Evolutionary conservation across 2,329 filamentous ascomycete species (phyloP).

Genomic region (Tolypocladium inflatum): DNA sequence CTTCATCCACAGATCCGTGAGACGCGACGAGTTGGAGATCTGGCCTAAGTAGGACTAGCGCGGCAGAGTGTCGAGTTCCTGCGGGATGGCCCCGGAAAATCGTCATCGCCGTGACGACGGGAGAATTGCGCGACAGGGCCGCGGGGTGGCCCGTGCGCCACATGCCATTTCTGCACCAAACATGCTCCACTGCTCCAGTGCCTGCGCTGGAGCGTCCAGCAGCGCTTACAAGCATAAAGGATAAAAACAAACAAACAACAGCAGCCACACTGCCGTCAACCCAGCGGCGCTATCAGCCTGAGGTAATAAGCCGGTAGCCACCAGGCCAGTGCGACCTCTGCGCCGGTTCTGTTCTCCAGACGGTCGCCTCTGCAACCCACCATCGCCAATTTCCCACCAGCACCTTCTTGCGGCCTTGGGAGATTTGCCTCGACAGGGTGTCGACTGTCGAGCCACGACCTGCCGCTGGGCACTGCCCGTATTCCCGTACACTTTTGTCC

Average conservation of each 20-base stretch:
- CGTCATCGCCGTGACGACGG: conserved; percentile 25
- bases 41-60: conserved; percentile 6
- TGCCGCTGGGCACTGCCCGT: not conserved
- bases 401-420: conserved; percentile 3
- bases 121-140: conserved; percentile 7
- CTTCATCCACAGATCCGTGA: conserved; percentile 1
- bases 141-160: conserved; percentile 12
- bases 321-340: not conserved
- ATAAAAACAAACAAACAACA: conserved; percentile 27
- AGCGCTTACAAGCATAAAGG: conserved; percentile 5
- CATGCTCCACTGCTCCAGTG: not conserved
- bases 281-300: not conserved
- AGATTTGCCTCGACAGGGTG: conserved; percentile 4
- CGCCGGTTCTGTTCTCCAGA: not conserved
- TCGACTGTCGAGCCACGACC: not conserved
- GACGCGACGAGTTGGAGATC: conserved; percentile 7
- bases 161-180: conserved; percentile 7
- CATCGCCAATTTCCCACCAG: conserved; percentile 8
- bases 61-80: not conserved
- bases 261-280: not conserved
- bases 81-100: conserved; percentile 10
- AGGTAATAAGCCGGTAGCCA: conserved; percentile 2
- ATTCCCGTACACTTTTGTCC: not conserved
- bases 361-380: not conserved
- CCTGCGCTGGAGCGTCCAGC: conserved; percentile 6